A percentile compares a stretch with the other conserved stretches of the same genome.
phyloP scores from a whole-genome alignment of 768 basidiomycete genomes.

The Stropharia rugosoannulata region DNA sequence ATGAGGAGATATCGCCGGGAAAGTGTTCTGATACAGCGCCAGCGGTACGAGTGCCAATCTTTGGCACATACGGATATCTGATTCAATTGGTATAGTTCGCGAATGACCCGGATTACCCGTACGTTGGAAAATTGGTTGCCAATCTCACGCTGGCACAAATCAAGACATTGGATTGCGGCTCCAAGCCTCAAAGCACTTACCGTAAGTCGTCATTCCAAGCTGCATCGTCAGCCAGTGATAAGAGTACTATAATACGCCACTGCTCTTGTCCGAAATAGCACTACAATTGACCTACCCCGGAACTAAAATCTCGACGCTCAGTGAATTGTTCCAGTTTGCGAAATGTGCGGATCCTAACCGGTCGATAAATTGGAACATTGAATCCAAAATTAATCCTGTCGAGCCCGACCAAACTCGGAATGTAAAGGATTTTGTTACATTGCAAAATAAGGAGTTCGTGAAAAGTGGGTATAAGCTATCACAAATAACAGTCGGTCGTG shows the following conservation, averaged over 20 bases:
- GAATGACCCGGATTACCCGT: slow-evolving; percentile 64
- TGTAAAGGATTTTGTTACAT: slow-evolving; percentile 60
- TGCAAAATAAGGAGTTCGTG: slow-evolving; percentile 57
- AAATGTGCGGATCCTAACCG: slow-evolving; percentile 68
- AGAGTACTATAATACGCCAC: neutral
- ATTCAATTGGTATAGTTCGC: slow-evolving; percentile 35
- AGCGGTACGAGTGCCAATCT: slow-evolving; percentile 35
- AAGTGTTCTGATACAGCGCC: slow-evolving; percentile 75
- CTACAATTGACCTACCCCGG: slow-evolving; percentile 66
- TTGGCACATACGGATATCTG: neutral
- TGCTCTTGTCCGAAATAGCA: slow-evolving; percentile 31
- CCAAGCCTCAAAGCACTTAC: slow-evolving; percentile 53
- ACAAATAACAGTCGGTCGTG: slow-evolving; percentile 54
- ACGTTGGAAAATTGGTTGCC: slow-evolving; percentile 76
- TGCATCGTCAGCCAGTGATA: neutral
- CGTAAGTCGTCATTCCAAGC: slow-evolving; percentile 41
- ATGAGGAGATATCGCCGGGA: slow-evolving; percentile 56
- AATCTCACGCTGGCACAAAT: slow-evolving; percentile 78
- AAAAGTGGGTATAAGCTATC: slow-evolving; percentile 58
- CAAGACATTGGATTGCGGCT: slow-evolving; percentile 81
- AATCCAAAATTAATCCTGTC: slow-evolving; percentile 71
- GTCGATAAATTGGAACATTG: slow-evolving; percentile 71
- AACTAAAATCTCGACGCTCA: slow-evolving; percentile 69
- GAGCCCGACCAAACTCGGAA: slow-evolving; percentile 48
- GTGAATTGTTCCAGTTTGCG: slow-evolving; percentile 76